These are phyloP conservation scores for Candida incommunis DNA, from an alignment of 805 yeast species.

Conservation along the genomic window DNA sequence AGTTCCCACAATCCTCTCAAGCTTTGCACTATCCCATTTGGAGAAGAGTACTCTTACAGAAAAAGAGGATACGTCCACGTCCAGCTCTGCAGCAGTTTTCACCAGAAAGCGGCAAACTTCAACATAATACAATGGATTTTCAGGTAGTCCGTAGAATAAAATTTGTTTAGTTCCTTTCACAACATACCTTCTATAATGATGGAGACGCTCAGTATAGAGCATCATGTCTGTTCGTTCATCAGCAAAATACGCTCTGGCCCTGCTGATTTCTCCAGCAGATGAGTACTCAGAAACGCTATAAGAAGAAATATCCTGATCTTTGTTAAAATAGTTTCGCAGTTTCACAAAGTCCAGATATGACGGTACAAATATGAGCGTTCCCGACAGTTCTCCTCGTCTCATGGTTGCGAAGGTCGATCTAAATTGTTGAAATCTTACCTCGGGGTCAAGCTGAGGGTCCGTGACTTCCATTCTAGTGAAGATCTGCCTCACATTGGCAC, in stretches of 20 bases:
- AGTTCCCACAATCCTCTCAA: conserved; percentile 78
- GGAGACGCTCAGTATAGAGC: conserved; percentile 89
- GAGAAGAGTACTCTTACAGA: conserved; percentile 48
- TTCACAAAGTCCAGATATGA: conserved; percentile 77
- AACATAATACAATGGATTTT: conserved; percentile 69
- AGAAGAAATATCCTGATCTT: conserved; percentile 43
- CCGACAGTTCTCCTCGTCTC: conserved; percentile 48
- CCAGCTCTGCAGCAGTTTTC: conserved; percentile 33
- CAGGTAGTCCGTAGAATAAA: conserved; percentile 71
- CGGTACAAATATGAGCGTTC: conserved; percentile 70
- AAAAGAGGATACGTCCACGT: conserved; percentile 40
- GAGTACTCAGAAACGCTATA: conserved; percentile 78
- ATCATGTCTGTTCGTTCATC: conserved; percentile 49
- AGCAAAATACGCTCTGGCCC: conserved; percentile 57
- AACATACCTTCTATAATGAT: conserved; percentile 78
- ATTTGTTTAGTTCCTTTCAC: conserved; percentile 74
- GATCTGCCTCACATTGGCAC: conserved; percentile 37
- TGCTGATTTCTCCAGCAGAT: conserved; percentile 50
- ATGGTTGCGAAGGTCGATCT: conserved; percentile 51
- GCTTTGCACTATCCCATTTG: conserved; percentile 62
- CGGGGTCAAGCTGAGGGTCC: conserved; percentile 52
- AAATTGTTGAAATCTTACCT: conserved; percentile 70
- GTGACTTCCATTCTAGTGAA: conserved; percentile 57
- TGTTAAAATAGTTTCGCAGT: conserved; percentile 52
- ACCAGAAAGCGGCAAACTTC: conserved; percentile 58